phyloP scores from a whole-genome alignment of 2,329 filamentous ascomycete species.

The Scopulariopsis brevicaulis region DNA sequence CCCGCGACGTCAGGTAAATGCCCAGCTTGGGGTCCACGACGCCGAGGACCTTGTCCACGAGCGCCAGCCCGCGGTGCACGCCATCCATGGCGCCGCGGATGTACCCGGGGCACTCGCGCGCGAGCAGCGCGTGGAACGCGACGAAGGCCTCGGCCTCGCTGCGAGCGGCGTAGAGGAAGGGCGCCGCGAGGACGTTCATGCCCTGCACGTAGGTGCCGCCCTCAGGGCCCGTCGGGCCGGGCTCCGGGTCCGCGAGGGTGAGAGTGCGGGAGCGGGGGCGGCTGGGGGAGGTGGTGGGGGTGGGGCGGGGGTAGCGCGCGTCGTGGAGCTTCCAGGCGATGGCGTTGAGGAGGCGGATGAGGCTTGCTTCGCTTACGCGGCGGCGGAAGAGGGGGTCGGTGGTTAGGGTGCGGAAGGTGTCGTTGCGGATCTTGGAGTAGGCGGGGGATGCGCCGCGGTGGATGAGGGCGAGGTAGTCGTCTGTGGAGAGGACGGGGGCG shows the following conservation, averaged over 20 bases:
- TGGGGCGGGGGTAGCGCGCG: constrained; percentile 39
- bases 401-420: constrained; percentile 92
- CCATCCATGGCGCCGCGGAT: constrained; percentile 95
- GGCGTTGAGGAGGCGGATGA: constrained; percentile 90
- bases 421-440: constrained; percentile 95
- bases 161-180: constrained; percentile 87
- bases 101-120: constrained; percentile 81
- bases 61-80: constrained; percentile 79
- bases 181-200: constrained; percentile 96
- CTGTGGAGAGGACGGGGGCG: constrained; percentile 71
- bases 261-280: constrained; percentile 42
- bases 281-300: constrained; percentile 13
- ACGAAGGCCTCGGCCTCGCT: constrained; percentile 93
- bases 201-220: constrained; percentile 91
- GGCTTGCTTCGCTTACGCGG: constrained; percentile 85
- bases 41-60: constrained; percentile 85
- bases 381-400: constrained; percentile 96
- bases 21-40: constrained; percentile 87
- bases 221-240: constrained; percentile 30
- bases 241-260: constrained; percentile 52
- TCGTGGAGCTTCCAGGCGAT: constrained; percentile 92
- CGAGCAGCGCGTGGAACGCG: constrained; percentile 80
- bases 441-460: constrained; percentile 89
- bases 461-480: constrained; percentile 80
- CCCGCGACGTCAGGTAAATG: constrained; percentile 72